Evolutionary conservation across 1,284 basidiomycete genomes (phyloP).

Genomic region (Stygiomarasmius scandens): DNA sequence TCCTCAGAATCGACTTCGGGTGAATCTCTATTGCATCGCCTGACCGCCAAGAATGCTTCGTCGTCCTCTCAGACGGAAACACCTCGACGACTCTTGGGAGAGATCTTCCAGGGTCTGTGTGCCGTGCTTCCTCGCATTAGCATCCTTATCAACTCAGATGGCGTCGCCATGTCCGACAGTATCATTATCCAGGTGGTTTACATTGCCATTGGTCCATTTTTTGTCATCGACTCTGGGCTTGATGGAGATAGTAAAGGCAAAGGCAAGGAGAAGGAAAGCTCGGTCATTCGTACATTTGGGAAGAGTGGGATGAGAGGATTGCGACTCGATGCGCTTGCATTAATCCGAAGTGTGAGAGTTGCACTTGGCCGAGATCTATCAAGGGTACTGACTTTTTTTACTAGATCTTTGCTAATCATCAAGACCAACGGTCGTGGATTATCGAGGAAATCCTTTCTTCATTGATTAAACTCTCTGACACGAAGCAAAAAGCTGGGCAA

Average conservation of each 20-base stretch:
- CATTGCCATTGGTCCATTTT: conserved; percentile 91
- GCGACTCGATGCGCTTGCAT: conserved; percentile 77
- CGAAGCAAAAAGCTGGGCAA: conserved; percentile 84
- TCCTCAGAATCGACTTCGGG: conserved; percentile 42
- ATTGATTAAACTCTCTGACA: conserved; percentile 87
- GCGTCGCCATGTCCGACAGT: conserved; percentile 80
- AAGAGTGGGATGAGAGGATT: conserved; percentile 80
- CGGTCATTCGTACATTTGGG: conserved; percentile 63
- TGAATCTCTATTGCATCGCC: conserved; percentile 55
- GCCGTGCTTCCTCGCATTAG: conserved; percentile 72
- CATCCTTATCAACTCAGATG: conserved; percentile 65
- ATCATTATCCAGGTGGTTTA: conserved; percentile 92
- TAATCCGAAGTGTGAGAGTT: conserved; percentile 78
- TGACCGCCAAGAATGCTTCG: conserved; percentile 37
- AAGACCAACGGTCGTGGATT: conserved; percentile 92
- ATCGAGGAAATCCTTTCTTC: conserved; percentile 93
- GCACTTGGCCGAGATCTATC: conserved; percentile 1
- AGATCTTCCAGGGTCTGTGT: conserved; percentile 70
- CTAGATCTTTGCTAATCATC: conserved; percentile 89
- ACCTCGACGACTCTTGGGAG: conserved; percentile 53
- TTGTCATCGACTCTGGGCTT: conserved; percentile 47
- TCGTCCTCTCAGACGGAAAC: conserved; percentile 31
- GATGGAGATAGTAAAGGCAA: neutral
- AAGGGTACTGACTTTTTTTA: conserved; percentile 9
- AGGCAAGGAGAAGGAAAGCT: conserved; percentile 45